Evolutionary conservation across 1,284 basidiomycete genomes (phyloP), one percentile per base, ranked within the genome.

Genomic region (Marasmius oreades): DNA sequence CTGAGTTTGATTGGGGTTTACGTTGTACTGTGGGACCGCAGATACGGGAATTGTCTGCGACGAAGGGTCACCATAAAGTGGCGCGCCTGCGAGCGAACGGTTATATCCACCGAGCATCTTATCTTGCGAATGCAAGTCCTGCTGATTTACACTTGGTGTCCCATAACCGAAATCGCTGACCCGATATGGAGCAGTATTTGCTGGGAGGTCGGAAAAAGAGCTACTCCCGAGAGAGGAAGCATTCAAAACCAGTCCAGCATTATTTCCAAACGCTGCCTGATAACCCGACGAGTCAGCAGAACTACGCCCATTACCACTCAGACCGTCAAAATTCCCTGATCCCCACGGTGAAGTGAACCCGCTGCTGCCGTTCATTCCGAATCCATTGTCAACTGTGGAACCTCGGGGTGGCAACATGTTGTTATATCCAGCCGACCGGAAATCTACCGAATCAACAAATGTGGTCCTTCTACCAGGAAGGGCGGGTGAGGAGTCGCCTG

Each of bases 351-450:
- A 69, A 51, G 67, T 62, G 47, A 68, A 60, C 55, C 61, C 67
- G 56, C 70, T 71, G 34, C 62, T 60, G 61, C 70, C 68, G 61
- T 73, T 76, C 58, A 68, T 71, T 14, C 74, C 73, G 64, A 77
- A 78, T 6, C 72, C 73, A 58, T 82, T 81, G 47, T 76, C 63
- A 31, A 58, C 39, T 24, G 70, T 67, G 33, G 72, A 61, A 18
- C 68, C 66, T 60, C 77, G 70, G 37, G 67, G 73, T n/a, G 70
- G 59, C 2, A 64, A 51, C 43, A 71, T 63, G 60, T 66, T 72
- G 26, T 67, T 69, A 61, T 72, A 73, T 12, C 64, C 61, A 47
- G 66, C 56, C 18, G 66, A 63, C 55, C 71, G 70, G 52, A 67
- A 57, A 20, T 59, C 59, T 34, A 65, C 56, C 6, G 69, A 60